Percentiles rank a stretch among this genome's conserved stretches.
These are phyloP conservation scores for Saccharomyces hybrid DNA, from an alignment of 1,139 yeast species.

Conservation along the genomic window DNA sequence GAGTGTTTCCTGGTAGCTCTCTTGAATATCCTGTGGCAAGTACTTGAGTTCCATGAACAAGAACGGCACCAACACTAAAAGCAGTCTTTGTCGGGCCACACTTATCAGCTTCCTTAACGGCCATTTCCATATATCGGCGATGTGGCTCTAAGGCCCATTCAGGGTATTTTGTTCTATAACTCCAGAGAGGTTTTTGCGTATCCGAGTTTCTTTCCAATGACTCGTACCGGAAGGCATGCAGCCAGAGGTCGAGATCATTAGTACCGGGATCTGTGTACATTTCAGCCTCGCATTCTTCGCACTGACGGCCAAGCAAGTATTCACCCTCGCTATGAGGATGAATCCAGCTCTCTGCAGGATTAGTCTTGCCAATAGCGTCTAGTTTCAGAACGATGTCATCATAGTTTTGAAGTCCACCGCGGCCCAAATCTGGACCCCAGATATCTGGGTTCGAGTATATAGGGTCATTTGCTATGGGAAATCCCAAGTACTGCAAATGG, in stretches of 20 bases:
- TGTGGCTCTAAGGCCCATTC: constrained; percentile 73
- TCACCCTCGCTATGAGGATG: constrained; percentile 52
- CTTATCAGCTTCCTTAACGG: constrained; percentile 68
- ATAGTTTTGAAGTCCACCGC: constrained; percentile 44
- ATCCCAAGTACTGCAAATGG: constrained; percentile 78
- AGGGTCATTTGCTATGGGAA: constrained; percentile 93
- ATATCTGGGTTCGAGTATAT: constrained; percentile 63
- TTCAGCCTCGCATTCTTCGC: constrained; percentile 60
- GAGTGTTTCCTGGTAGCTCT: constrained; percentile 92
- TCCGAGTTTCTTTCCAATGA: constrained; percentile 37
- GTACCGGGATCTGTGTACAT: constrained; percentile 82
- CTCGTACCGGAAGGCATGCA: constrained; percentile 77
- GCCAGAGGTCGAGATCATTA: constrained; percentile 77
- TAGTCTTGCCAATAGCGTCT: constrained; percentile 60
- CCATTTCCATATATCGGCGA: constrained; percentile 45
- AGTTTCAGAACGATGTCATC: constrained; percentile 41
- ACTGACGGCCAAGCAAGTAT: constrained; percentile 45
- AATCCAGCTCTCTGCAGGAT: constrained; percentile 61
- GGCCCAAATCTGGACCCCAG: constrained; percentile 73
- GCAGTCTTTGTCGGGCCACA: constrained; percentile 83
- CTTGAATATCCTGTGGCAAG: constrained; percentile 80
- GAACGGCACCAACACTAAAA: constrained; percentile 86
- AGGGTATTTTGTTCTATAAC: constrained; percentile 71
- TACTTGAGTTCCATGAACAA: constrained; percentile 59
- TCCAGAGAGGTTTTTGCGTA: constrained; percentile 43